Percentiles rank a stretch among this genome's conserved stretches.
Conservation (phyloP, 352 stramenopile genomes). For the Aphanomyces cochlioides region DNA sequence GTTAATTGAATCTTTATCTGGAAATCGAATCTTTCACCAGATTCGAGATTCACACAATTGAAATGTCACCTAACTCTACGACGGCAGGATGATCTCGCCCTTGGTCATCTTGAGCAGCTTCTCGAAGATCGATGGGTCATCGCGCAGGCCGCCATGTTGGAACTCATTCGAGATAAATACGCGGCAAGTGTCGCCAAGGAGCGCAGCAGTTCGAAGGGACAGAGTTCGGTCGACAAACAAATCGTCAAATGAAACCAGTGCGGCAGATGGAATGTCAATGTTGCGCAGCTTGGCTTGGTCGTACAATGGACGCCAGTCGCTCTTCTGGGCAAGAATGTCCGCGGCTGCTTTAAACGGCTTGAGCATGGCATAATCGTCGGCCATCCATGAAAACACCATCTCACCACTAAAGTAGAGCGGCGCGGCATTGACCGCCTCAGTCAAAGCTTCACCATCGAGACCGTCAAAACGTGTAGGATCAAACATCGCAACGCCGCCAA, state of each 20-base stretch:
- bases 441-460: background rate
- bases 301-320: conserved; percentile 25
- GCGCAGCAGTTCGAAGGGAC: conserved; percentile 2
- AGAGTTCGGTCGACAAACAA: conserved; percentile 20
- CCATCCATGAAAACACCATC: conserved; percentile 78
- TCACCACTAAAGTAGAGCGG: conserved; percentile 65
- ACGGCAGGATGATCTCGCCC: conserved; percentile 15
- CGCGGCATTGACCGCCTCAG: conserved; percentile 20
- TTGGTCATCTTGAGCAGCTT: conserved; percentile 30
- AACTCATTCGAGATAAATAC: conserved; percentile 30
- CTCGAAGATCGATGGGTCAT: conserved; percentile 16
- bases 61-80: conserved; percentile 4
- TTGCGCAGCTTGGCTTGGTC: conserved; percentile 7
- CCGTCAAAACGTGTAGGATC: conserved; percentile 43
- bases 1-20: background rate
- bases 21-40: background rate
- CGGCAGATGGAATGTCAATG: conserved; percentile 15
- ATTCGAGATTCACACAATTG: conserved; percentile 1
- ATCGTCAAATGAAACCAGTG: conserved; percentile 23
- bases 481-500: conserved; percentile 37
- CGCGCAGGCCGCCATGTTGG: conserved; percentile 21
- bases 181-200: conserved; percentile 15
- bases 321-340: conserved; percentile 2
- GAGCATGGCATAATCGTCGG: conserved; percentile 58
- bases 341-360: conserved; percentile 30